Conservation (phyloP, 2,329 filamentous ascomycete species). For the Trichophyton verrucosum region DNA sequence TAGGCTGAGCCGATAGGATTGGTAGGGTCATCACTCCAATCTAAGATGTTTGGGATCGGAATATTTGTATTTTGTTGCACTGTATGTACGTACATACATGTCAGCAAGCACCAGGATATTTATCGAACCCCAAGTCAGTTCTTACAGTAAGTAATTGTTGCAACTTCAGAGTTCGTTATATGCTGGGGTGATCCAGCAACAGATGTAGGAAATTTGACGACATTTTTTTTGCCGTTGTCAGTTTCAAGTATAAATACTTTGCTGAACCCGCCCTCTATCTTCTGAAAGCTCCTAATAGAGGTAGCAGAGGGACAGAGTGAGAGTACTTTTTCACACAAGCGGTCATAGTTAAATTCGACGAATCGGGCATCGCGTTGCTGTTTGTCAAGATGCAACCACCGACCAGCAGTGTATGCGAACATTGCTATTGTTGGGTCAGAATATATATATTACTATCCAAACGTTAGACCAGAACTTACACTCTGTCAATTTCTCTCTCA, state of each 20-base stretch:
- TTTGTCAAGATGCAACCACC: slow-evolving; percentile 29
- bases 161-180: slow-evolving; percentile 22
- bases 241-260: slow-evolving; percentile 33
- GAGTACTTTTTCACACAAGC: slow-evolving; percentile 27
- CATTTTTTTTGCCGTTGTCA: slow-evolving; percentile 26
- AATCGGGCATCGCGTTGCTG: slow-evolving; percentile 25
- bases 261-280: slow-evolving; percentile 33
- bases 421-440: slow-evolving; percentile 6
- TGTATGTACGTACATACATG: too few relatives aligned
- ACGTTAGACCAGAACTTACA: too few relatives aligned
- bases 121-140: neutral
- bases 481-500: too few relatives aligned
- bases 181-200: slow-evolving; percentile 18
- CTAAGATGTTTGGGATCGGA: slow-evolving; percentile 32
- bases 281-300: slow-evolving; percentile 26
- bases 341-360: slow-evolving; percentile 31
- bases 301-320: slow-evolving; percentile 26
- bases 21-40: slow-evolving; percentile 29
- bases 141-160: slow-evolving; percentile 34
- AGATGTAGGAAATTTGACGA: slow-evolving; percentile 33
- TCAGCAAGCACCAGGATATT: neutral
- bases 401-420: slow-evolving; percentile 24
- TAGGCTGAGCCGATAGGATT: slow-evolving; percentile 28
- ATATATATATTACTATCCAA: too few relatives aligned
- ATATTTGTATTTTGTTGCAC: too few relatives aligned